Percentiles rank a stretch among this genome's conserved stretches.
phyloP scores from a whole-genome alignment of 2,329 filamentous ascomycete genomes.

The Albophoma yamanashiensis region DNA sequence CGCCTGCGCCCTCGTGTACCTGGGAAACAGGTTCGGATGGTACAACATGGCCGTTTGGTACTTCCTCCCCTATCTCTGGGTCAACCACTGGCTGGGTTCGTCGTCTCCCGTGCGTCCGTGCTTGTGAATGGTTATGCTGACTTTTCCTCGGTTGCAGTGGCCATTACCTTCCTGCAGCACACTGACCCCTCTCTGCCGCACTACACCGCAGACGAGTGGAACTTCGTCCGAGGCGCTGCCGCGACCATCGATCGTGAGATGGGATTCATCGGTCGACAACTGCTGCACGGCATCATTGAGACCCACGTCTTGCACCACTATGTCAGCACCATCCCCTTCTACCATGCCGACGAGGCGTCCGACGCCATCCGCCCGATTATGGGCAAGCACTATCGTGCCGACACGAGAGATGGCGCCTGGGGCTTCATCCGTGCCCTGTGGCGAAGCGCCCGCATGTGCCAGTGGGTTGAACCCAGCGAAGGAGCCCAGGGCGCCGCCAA shows the following conservation, averaged over 20 bases:
- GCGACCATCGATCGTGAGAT: slow-evolving; percentile 97
- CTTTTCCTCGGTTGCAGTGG: slow-evolving; percentile 51
- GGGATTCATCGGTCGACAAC: slow-evolving; percentile 82
- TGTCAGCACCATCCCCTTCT: slow-evolving; percentile 91
- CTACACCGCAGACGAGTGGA: slow-evolving; percentile 81
- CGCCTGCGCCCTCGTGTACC: slow-evolving; percentile 48
- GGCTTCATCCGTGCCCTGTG: slow-evolving; percentile 83
- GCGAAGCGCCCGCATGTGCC: slow-evolving; percentile 74
- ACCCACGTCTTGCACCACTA: slow-evolving; percentile 98
- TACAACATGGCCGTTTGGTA: slow-evolving; percentile 91
- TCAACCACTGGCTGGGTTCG: slow-evolving; percentile 98
- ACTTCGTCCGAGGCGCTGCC: slow-evolving; percentile 83
- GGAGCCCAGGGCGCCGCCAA: slow-evolving; percentile 71
- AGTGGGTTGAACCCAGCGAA: slow-evolving; percentile 92
- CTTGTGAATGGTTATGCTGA: slow-evolving; percentile 5
- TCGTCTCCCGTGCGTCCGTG: slow-evolving; percentile 11
- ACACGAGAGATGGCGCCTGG: slow-evolving; percentile 62
- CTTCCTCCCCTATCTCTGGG: slow-evolving; percentile 88
- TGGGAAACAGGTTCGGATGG: slow-evolving; percentile 73
- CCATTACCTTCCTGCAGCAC: slow-evolving; percentile 96
- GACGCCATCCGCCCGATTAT: slow-evolving; percentile 93
- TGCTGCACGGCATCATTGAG: slow-evolving; percentile 94
- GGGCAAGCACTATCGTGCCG: slow-evolving; percentile 87
- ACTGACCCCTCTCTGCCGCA: slow-evolving; percentile 90
- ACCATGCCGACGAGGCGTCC: slow-evolving; percentile 87